These are phyloP conservation scores for Histomonas meleagridis DNA, from an alignment of 208 protist genomes.

Conservation along the genomic window DNA sequence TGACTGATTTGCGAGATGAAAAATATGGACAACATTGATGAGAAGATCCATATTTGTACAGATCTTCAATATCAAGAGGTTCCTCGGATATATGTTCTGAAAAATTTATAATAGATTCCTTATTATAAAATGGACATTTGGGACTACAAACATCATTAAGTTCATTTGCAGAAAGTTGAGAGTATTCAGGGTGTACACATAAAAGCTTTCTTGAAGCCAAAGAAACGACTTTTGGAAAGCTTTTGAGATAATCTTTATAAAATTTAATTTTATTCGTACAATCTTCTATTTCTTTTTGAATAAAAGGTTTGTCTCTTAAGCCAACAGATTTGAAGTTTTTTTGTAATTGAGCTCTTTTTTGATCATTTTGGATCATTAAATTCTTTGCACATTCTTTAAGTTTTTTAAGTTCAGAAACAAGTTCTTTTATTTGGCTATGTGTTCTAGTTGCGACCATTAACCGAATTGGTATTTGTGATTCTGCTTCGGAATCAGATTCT, in stretches of 20 bases:
- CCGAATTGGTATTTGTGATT: neutral
- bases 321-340: neutral
- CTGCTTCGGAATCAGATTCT: neutral
- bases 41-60: neutral
- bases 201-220: neutral
- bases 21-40: neutral
- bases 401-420: neutral
- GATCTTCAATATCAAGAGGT: slow-evolving; percentile 2
- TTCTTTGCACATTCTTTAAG: neutral
- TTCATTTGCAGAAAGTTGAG: neutral
- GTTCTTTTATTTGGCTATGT: slow-evolving; percentile 24
- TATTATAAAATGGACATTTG: neutral
- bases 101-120: neutral
- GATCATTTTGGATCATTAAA: neutral
- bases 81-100: neutral
- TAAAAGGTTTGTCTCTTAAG: no score
- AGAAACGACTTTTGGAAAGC: neutral
- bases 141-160: neutral
- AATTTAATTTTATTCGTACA: neutral
- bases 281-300: neutral
- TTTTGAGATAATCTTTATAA: neutral
- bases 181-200: neutral
- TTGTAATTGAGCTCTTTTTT: neutral
- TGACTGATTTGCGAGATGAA: neutral
- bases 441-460: neutral